These are phyloP conservation scores for Volutella citrinella DNA, from an alignment of 2,329 filamentous ascomycete species.

Conservation along the genomic window DNA sequence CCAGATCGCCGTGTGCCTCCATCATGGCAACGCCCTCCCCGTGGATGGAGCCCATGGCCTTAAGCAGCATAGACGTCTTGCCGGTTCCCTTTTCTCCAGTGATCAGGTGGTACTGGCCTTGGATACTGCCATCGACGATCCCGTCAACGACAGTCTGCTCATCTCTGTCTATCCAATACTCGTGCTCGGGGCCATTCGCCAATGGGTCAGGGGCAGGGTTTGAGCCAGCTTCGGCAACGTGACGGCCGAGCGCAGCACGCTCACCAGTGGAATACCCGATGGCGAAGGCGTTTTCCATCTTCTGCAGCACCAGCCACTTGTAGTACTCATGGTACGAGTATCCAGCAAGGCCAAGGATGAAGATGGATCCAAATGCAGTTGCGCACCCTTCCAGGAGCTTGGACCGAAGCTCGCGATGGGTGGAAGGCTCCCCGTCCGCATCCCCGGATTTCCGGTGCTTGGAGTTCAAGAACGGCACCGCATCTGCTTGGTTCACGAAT, in stretches of 20 bases:
- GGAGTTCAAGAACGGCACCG: too few relatives aligned
- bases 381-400: conserved; percentile 28
- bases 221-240: conserved; percentile 18
- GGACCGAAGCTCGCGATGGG: too few relatives aligned
- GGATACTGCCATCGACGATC: conserved; percentile 56
- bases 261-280: conserved; percentile 65
- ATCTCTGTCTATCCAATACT: conserved; percentile 55
- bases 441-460: too few relatives aligned
- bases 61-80: conserved; percentile 69
- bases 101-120: conserved; percentile 65
- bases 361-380: conserved; percentile 26
- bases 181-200: too few relatives aligned
- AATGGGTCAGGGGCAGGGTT: too few relatives aligned
- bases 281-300: conserved; percentile 70
- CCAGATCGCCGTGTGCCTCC: conserved; percentile 66
- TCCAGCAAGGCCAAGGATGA: conserved; percentile 27
- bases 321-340: conserved; percentile 44
- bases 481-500: too few relatives aligned
- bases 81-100: conserved; percentile 70
- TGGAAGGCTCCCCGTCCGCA: too few relatives aligned
- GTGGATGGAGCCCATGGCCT: conserved; percentile 66
- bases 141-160: conserved; percentile 61
- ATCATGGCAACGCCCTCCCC: conserved; percentile 68
- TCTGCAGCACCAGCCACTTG: conserved; percentile 65
- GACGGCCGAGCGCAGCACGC: conserved; percentile 46